phyloP scores from a whole-genome alignment of 1,284 basidiomycete genomes.

The Coniferiporia weirii region DNA sequence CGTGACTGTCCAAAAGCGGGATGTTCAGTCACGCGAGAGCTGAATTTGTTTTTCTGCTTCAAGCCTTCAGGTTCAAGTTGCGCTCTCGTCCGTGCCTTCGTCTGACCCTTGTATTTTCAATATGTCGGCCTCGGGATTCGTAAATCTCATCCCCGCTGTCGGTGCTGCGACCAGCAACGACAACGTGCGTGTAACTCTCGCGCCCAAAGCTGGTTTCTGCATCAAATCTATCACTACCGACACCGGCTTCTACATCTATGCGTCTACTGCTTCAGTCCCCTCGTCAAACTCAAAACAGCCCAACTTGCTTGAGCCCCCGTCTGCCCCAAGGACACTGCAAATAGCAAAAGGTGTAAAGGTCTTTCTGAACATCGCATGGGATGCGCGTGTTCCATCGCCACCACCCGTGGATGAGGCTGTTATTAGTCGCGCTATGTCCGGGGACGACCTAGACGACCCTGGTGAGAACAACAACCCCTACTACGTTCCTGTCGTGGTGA shows the following conservation, averaged over 20 bases:
- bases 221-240: slow-evolving; percentile 46
- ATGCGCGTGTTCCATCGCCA: slow-evolving; percentile 58
- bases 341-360: slow-evolving; percentile 52
- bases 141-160: not conserved
- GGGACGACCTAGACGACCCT: slow-evolving; percentile 36
- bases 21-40: no score
- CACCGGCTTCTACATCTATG: slow-evolving; percentile 30
- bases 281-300: slow-evolving; percentile 12
- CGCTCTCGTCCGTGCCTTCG: no score
- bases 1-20: no score
- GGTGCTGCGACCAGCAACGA: slow-evolving; percentile 7
- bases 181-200: slow-evolving; percentile 36
- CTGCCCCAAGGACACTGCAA: slow-evolving; percentile 26
- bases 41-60: no score
- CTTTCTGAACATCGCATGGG: slow-evolving; percentile 71
- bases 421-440: slow-evolving; percentile 51
- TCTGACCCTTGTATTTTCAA: not conserved
- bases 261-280: not conserved
- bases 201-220: slow-evolving; percentile 56
- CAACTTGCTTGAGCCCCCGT: slow-evolving; percentile 23
- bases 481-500: slow-evolving; percentile 69
- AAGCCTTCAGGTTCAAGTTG: no score
- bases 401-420: slow-evolving; percentile 50
- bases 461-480: slow-evolving; percentile 31
- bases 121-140: not conserved